Evolutionary conservation across 2,329 filamentous ascomycete genomes (phyloP), one percentile per base, ranked within the genome.

Genomic region (Trichoderma endophyticum): DNA sequence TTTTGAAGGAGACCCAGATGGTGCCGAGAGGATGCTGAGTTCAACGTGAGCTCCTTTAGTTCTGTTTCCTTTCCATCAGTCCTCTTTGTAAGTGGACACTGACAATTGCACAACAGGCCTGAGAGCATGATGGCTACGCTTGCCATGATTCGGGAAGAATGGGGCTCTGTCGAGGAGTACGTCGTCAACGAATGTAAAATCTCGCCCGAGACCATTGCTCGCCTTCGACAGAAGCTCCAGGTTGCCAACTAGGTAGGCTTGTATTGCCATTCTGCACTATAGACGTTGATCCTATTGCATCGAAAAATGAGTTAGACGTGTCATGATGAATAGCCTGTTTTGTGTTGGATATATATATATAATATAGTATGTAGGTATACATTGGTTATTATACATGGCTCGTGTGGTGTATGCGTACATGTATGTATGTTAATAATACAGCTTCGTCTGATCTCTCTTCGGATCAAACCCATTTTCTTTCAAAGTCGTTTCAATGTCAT

Each of bases 91-190:
- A 30, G 6, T 34, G n/a, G 3, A 1, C 6, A n/a, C 26, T 70
- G 57, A 62, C 66, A 51, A 26, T 26, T 36, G 56, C 28, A 21
- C 34, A 14, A 72, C 70, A 85, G 84, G 61, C 84, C 83, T 21
- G 83, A 85, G 75, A 83, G 80, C 72, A 87, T 88, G 85, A 75
- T 84, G 30, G 81, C 77, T n/a, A 85, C 84, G 8, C 77, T 88
- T 7, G 80, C 84, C 64, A 86, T 89, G 83, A 82, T 94, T 61
- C 83, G 87, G 62, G 80, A 83, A 32, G 84, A 86, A 73, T 92
- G 89, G 81, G 91, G 90, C 3, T 87, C 90, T 3, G 85, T 88
- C 3, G 90, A 93, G 78, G 81, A 81, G 15, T 94, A 93, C 80
- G 82, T 93, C 74, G 81, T 83, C 70, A 82, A 87, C 15, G 80